These are phyloP conservation scores for Stenocarpella maydis DNA, from an alignment of 2,329 filamentous ascomycete genomes.

Conservation along the genomic window DNA sequence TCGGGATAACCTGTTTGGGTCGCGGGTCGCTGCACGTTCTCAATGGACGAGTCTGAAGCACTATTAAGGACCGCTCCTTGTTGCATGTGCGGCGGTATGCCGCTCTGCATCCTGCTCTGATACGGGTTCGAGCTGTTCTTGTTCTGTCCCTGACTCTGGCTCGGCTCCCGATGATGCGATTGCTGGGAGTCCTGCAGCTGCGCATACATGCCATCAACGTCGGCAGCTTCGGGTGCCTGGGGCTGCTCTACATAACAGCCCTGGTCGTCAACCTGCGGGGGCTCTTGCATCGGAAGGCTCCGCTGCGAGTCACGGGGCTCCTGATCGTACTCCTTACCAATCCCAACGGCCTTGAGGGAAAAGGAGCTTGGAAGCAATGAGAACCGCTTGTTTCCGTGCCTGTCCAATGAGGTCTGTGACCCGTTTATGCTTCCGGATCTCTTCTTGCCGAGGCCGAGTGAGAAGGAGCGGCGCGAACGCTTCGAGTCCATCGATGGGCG, in stretches of 20 bases:
- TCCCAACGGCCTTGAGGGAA: conserved; percentile 70
- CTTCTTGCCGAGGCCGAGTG: conserved; percentile 74
- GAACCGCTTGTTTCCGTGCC: conserved; percentile 67
- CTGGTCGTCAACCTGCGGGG: conserved; percentile 49
- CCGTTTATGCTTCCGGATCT: conserved; percentile 71
- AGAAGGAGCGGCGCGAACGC: conserved; percentile 73
- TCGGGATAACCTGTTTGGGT: conserved; percentile 50
- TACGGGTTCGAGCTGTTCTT: conserved; percentile 53
- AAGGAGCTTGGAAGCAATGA: conserved; percentile 73
- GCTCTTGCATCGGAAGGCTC: conserved; percentile 62
- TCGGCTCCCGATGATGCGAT: conserved; percentile 38
- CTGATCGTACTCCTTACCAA: conserved; percentile 62
- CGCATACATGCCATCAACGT: conserved; percentile 45
- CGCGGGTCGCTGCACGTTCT: conserved; percentile 53
- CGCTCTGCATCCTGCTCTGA: conserved; percentile 42
- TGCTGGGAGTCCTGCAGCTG: conserved; percentile 43
- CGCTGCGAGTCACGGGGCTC: conserved; percentile 59
- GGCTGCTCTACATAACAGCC: conserved; percentile 46
- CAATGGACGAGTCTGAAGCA: conserved; percentile 63
- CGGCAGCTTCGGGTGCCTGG: conserved; percentile 41
- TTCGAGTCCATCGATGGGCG: conserved; percentile 76
- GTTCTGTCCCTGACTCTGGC: conserved; percentile 50
- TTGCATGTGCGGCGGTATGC: conserved; percentile 55
- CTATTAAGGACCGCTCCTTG: conserved; percentile 57
- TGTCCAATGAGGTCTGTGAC: conserved; percentile 65